phyloP scores from a whole-genome alignment of 352 stramenopile genomes.

The Phytopythium montanum region DNA sequence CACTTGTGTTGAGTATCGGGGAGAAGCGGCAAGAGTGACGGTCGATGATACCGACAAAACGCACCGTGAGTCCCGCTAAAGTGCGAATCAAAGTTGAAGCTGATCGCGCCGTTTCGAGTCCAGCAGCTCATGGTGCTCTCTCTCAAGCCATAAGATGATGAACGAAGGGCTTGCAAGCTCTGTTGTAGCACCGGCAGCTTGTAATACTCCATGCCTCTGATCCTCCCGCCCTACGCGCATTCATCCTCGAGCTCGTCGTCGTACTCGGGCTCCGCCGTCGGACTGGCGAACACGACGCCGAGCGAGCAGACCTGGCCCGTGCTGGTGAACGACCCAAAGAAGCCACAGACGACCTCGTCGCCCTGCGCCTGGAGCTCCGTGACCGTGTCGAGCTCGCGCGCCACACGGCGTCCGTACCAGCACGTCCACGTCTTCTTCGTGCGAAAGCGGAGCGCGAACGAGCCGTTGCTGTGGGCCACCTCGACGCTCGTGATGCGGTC shows the following conservation, averaged over 20 bases:
- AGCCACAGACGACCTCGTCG: slow-evolving; percentile 4
- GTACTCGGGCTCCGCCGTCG: not conserved
- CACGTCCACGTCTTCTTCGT: not conserved
- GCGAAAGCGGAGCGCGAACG: slow-evolving; percentile 2
- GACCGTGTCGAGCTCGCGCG: not conserved
- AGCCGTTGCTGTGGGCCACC: slow-evolving; percentile 1
- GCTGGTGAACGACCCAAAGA: slow-evolving; percentile 7
- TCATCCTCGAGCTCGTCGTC: not conserved
- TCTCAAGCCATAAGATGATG: not conserved
- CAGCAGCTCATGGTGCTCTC: not conserved
- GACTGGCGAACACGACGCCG: slow-evolving; percentile 3
- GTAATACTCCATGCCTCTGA: too few relatives aligned
- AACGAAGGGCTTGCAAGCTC: not conserved
- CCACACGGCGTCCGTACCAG: not conserved
- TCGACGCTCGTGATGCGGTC: slow-evolving; percentile 1
- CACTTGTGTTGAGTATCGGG: not conserved
- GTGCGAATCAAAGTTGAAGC: slow-evolving; percentile 18
- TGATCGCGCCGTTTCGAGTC: not conserved
- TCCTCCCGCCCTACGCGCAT: not conserved
- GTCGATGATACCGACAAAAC: slow-evolving; percentile 4
- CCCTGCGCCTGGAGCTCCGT: not conserved
- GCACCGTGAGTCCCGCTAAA: slow-evolving; percentile 10
- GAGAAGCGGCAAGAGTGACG: slow-evolving; percentile 3
- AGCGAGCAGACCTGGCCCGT: slow-evolving; percentile 7
- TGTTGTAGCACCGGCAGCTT: not conserved